Conservation (phyloP, 139 green algal species). For the Ostreobium quekettii region DNA sequence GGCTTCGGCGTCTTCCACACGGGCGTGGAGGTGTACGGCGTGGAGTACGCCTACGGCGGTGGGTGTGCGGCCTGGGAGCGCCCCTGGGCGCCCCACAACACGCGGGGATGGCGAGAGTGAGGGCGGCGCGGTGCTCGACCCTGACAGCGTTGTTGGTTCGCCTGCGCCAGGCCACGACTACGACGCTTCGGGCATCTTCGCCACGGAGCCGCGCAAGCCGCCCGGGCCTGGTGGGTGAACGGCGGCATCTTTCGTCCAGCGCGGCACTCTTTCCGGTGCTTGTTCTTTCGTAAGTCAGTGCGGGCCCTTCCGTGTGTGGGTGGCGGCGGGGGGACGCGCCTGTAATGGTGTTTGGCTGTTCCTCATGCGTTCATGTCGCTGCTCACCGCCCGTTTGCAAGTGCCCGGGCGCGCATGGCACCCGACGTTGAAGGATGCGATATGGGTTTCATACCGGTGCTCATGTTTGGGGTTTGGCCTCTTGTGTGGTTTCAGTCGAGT, state of each 20-base stretch:
- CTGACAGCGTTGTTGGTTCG: not conserved
- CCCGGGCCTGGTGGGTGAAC: slow-evolving; percentile 54
- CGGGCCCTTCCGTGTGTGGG: too few species aligned
- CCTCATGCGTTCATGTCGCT: not conserved
- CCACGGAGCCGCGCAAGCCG: slow-evolving; percentile 64
- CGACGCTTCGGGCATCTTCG: slow-evolving; percentile 80
- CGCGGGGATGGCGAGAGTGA: not conserved
- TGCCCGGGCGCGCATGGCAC: slow-evolving; percentile 4
- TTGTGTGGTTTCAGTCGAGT: slow-evolving; percentile 56
- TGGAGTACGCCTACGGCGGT: slow-evolving; percentile 85
- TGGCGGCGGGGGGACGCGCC: not conserved
- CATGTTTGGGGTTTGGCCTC: slow-evolving; percentile 18
- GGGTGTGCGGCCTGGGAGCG: not conserved
- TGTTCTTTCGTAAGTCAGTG: too few species aligned
- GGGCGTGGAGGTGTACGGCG: slow-evolving; percentile 76
- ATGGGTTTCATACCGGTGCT: not conserved
- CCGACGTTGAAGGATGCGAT: slow-evolving; percentile 2
- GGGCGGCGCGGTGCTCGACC: too few species aligned
- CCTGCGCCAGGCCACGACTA: slow-evolving; percentile 65
- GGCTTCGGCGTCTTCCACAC: slow-evolving; percentile 76
- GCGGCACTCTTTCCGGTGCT: not conserved
- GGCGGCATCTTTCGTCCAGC: not conserved
- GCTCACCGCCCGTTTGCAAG: not conserved
- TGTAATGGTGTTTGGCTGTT: not conserved
- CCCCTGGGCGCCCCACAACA: not conserved